Percentiles rank a stretch among this genome's conserved stretches.
Evolutionary conservation across 495 filamentous ascomycete species (phyloP).

Genomic region (Opeltia flavorubescens): DNA sequence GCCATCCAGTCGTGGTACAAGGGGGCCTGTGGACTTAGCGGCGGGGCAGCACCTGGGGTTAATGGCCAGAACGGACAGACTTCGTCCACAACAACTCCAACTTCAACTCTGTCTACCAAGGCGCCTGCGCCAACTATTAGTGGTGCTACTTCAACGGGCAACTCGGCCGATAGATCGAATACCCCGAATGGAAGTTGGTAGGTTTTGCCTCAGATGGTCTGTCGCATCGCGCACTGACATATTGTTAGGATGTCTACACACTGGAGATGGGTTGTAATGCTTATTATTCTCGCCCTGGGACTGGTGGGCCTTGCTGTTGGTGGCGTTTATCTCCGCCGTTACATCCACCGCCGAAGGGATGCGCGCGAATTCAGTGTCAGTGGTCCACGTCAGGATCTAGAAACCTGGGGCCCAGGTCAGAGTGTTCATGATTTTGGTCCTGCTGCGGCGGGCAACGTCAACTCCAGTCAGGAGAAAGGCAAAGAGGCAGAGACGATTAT

Average conservation of each 20-base stretch:
- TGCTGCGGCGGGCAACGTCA: neutral
- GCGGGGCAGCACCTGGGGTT: slow-evolving; percentile 18
- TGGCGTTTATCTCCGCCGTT: slow-evolving; percentile 33
- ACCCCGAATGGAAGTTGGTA: slow-evolving; percentile 10
- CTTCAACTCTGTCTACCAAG: slow-evolving; percentile 14
- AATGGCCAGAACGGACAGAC: slow-evolving; percentile 8
- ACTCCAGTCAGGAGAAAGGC: slow-evolving; percentile 8
- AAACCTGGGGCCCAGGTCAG: slow-evolving; percentile 17
- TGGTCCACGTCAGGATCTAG: slow-evolving; percentile 8
- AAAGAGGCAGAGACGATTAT: slow-evolving; percentile 5
- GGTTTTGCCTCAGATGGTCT: neutral
- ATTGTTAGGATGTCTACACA: slow-evolving; percentile 32
- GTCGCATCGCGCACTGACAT: neutral
- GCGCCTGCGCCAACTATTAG: slow-evolving; percentile 15
- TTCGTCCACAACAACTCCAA: slow-evolving; percentile 10
- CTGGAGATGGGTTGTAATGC: slow-evolving; percentile 39
- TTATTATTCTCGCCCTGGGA: slow-evolving; percentile 36
- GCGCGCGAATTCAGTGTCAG: slow-evolving; percentile 1
- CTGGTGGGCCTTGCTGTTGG: slow-evolving; percentile 24
- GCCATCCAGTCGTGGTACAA: slow-evolving; percentile 37
- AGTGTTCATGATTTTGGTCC: slow-evolving; percentile 14
- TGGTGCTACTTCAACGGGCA: slow-evolving; percentile 5
- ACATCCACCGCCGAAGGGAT: slow-evolving; percentile 23
- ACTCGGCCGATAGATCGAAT: slow-evolving; percentile 3
- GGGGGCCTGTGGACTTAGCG: slow-evolving; percentile 21